Evolutionary conservation across 495 filamentous ascomycete species (phyloP).

Genomic region (Astrothelium macrocarpum): DNA sequence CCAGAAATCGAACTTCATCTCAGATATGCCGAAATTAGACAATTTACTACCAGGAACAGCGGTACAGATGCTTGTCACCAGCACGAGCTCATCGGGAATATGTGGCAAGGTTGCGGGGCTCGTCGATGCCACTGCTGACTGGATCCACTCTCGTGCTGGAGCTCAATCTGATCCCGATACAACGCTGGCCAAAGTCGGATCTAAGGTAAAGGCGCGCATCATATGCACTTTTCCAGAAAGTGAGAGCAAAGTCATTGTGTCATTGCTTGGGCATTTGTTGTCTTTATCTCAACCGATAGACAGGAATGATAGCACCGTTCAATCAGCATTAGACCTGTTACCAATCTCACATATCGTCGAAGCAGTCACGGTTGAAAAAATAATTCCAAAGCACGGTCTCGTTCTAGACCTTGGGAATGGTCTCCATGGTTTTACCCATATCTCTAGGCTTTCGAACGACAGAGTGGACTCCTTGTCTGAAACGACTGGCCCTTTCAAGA

Average conservation of each 20-base stretch:
- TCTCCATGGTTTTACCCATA: constrained; percentile 80
- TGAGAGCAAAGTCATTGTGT: constrained; percentile 73
- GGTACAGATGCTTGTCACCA: constrained; percentile 74
- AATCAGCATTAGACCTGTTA: constrained; percentile 43
- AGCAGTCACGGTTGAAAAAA: constrained; percentile 62
- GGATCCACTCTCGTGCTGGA: constrained; percentile 71
- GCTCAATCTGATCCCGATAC: constrained; percentile 56
- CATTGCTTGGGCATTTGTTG: constrained; percentile 71
- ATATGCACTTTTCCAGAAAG: constrained; percentile 79
- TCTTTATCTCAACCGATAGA: constrained; percentile 45
- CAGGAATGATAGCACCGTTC: constrained; percentile 15
- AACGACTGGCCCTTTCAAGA: constrained; percentile 63
- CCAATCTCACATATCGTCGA: constrained; percentile 68
- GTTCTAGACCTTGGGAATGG: constrained; percentile 71
- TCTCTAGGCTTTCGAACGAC: constrained; percentile 77
- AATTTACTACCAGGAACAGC: constrained; percentile 84
- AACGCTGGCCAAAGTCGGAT: constrained; percentile 66
- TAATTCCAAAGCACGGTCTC: constrained; percentile 66
- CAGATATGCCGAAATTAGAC: constrained; percentile 72
- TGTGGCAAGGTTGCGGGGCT: constrained; percentile 87
- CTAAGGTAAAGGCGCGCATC: constrained; percentile 76
- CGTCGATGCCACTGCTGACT: constrained; percentile 78
- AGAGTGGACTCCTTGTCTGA: constrained; percentile 73
- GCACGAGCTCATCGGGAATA: constrained; percentile 50
- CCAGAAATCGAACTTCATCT: constrained; percentile 59